phyloP scores from a whole-genome alignment of 169 alveolate genomes.

The Cryptosporidium sp. region DNA sequence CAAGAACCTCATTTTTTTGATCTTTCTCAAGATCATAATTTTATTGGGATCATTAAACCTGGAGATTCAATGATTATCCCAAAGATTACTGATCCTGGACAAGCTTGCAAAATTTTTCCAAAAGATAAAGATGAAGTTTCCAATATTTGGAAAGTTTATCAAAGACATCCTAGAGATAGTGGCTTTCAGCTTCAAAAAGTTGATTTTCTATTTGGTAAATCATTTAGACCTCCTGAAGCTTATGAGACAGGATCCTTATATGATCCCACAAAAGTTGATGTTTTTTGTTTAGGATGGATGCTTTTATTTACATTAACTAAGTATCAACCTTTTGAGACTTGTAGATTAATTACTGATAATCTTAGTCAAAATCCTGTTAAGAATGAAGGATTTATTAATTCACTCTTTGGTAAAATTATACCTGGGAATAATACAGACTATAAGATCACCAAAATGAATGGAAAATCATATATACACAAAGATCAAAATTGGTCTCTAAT shows the following conservation, averaged over 20 bases:
- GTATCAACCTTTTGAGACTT: constrained; percentile 81
- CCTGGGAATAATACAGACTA: not conserved
- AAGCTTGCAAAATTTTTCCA: constrained; percentile 80
- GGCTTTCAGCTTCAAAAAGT: constrained; percentile 69
- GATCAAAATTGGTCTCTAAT: constrained; percentile 58
- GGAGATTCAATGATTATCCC: constrained; percentile 80
- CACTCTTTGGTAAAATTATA: not conserved
- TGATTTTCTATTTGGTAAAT: constrained; percentile 81
- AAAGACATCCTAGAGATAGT: constrained; percentile 48
- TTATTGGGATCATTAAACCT: constrained; percentile 37
- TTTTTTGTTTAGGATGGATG: constrained; percentile 85
- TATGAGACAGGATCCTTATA: constrained; percentile 76
- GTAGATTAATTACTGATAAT: constrained; percentile 54
- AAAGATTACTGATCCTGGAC: constrained; percentile 85
- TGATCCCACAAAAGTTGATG: constrained; percentile 84
- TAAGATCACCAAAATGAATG: not conserved
- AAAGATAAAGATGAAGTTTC: constrained; percentile 34
- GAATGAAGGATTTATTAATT: constrained; percentile 46
- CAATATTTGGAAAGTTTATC: constrained; percentile 27
- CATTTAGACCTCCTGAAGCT: constrained; percentile 86
- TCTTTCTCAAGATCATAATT: not conserved
- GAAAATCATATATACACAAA: constrained; percentile 9
- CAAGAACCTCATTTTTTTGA: constrained; percentile 74
- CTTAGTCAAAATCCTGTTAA: not conserved
- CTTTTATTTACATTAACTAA: constrained; percentile 82